Evolutionary conservation across 495 filamentous ascomycete genomes (phyloP).

Genomic region (Parachaetomium inaequale): DNA sequence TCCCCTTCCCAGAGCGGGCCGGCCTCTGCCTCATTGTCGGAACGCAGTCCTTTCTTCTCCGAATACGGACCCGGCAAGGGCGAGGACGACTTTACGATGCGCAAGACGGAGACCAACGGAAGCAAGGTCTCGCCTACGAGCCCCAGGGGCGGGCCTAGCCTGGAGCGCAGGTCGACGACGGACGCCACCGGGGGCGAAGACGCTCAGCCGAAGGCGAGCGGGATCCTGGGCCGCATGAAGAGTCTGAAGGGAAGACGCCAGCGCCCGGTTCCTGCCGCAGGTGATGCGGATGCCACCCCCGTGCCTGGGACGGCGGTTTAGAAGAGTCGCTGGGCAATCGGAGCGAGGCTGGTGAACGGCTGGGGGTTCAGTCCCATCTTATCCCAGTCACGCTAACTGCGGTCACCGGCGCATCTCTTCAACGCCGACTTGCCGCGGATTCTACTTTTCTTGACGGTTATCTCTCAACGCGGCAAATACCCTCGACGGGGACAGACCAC

Average conservation of each 20-base stretch:
- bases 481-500: not conserved
- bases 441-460: not conserved
- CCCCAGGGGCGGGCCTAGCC: slow-evolving; percentile 49
- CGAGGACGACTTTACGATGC: slow-evolving; percentile 44
- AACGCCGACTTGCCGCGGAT: not conserved
- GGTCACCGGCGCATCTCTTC: not conserved
- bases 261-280: slow-evolving; percentile 33
- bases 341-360: not conserved
- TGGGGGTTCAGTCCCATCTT: not conserved
- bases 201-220: slow-evolving; percentile 33
- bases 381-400: not conserved
- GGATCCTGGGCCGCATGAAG: slow-evolving; percentile 83
- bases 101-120: slow-evolving; percentile 39
- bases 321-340: slow-evolving; percentile 15
- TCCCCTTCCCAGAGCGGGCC: slow-evolving; percentile 52
- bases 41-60: slow-evolving; percentile 83
- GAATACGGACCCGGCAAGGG: slow-evolving; percentile 56
- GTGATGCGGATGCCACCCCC: slow-evolving; percentile 24
- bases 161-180: slow-evolving; percentile 69
- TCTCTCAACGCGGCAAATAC: not conserved
- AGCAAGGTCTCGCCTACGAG: slow-evolving; percentile 56
- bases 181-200: slow-evolving; percentile 50
- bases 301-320: slow-evolving; percentile 33
- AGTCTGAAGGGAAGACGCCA: slow-evolving; percentile 65
- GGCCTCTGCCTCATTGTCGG: slow-evolving; percentile 67